Conservation (phyloP, 495 filamentous ascomycete species). For the Aspergillus cavernicola region DNA sequence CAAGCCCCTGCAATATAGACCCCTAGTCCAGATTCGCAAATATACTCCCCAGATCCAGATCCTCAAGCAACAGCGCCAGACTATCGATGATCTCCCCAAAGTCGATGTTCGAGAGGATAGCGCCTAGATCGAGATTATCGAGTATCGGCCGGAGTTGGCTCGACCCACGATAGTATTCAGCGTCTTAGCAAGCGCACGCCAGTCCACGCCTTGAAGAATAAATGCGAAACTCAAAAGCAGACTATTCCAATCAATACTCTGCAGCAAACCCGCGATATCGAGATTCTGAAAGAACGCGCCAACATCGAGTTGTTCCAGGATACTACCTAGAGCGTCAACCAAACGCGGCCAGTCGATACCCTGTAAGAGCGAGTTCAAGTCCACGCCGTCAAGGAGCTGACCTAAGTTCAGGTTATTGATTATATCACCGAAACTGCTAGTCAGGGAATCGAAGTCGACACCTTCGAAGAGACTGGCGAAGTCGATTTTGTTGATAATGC, state of each 20-base stretch:
- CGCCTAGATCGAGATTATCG: background rate
- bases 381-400: background rate
- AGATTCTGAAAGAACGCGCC: background rate
- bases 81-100: background rate
- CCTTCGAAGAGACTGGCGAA: background rate
- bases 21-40: conserved; percentile 2
- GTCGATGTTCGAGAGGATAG: background rate
- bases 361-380: background rate
- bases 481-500: background rate
- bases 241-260: conserved; percentile 2
- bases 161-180: background rate
- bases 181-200: background rate
- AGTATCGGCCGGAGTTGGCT: background rate
- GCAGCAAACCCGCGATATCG: background rate
- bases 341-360: background rate
- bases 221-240: background rate
- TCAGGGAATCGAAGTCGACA: background rate
- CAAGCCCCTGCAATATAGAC: conserved; percentile 2
- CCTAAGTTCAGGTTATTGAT: background rate
- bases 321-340: background rate
- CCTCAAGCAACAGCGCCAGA: background rate
- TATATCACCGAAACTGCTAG: background rate
- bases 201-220: background rate
- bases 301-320: background rate
- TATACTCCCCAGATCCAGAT: background rate